These are phyloP conservation scores for Brassica incana DNA, from an alignment of 345 rosid species.

Conservation along the genomic window DNA sequence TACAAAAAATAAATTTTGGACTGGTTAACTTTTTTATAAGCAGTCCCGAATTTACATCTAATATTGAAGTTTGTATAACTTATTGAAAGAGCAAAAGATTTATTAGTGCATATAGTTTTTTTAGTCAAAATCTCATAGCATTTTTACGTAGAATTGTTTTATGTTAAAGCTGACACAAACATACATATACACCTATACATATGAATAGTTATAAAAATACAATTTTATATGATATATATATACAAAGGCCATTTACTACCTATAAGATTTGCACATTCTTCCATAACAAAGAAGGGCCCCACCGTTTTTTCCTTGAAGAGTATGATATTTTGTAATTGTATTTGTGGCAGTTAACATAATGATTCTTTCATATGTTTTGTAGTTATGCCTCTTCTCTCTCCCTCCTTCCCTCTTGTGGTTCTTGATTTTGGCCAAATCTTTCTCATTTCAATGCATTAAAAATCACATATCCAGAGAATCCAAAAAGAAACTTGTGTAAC, in stretches of 20 bases:
- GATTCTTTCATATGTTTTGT: conserved; percentile 31
- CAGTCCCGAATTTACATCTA: too few relatives aligned
- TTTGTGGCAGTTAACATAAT: conserved; percentile 42
- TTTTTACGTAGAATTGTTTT: background rate
- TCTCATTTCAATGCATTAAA: conserved; percentile 25
- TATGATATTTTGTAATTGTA: conserved; percentile 37
- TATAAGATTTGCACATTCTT: conserved; percentile 36
- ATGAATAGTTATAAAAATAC: too few relatives aligned
- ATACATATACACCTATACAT: background rate
- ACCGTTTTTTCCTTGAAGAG: conserved; percentile 20
- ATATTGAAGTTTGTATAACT: too few relatives aligned
- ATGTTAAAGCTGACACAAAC: background rate
- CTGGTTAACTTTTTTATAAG: too few relatives aligned
- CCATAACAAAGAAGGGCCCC: conserved; percentile 36
- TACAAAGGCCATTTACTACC: too few relatives aligned
- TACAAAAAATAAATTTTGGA: too few relatives aligned
- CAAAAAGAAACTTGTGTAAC: conserved; percentile 1
- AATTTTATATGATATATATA: background rate
- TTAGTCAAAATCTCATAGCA: too few relatives aligned
- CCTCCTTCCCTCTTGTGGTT: conserved; percentile 3
- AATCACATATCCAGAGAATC: conserved; percentile 6
- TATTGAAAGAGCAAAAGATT: too few relatives aligned
- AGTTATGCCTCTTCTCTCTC: conserved; percentile 7
- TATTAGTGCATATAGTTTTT: too few relatives aligned
- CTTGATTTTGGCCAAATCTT: conserved; percentile 28